phyloP scores from a whole-genome alignment of 208 protist genomes.

The Crithidia brevicula region DNA sequence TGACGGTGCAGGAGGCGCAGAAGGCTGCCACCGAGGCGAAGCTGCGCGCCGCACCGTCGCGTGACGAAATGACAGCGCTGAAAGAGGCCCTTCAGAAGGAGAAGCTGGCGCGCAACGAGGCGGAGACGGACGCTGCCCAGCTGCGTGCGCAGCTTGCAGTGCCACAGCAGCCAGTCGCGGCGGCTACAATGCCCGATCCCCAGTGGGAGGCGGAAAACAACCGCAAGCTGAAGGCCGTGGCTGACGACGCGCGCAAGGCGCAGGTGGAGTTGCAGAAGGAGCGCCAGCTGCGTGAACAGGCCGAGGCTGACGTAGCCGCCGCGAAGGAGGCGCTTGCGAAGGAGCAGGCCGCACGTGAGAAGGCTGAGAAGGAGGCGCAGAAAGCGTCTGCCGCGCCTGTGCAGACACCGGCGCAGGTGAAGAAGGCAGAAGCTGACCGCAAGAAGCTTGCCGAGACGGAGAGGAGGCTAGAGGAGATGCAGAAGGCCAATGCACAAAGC shows the following conservation, averaged over 20 bases:
- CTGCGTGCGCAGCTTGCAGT: slow-evolving; percentile 21
- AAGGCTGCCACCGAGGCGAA: slow-evolving; percentile 25
- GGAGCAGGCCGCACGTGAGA: slow-evolving; percentile 43
- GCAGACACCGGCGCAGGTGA: slow-evolving; percentile 6
- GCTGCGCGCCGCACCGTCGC: slow-evolving; percentile 2
- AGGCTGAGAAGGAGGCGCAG: slow-evolving; percentile 36
- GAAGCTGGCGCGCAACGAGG: slow-evolving; percentile 17
- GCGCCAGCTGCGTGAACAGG: slow-evolving; percentile 31
- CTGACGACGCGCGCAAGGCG: slow-evolving; percentile 32
- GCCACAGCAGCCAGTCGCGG: slow-evolving; percentile 9
- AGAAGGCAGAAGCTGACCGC: slow-evolving; percentile 14
- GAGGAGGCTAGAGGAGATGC: slow-evolving; percentile 29
- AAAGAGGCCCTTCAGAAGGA: slow-evolving; percentile 21
- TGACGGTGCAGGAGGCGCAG: slow-evolving; percentile 23
- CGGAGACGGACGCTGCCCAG: slow-evolving; percentile 15
- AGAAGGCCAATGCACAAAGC: slow-evolving; percentile 33
- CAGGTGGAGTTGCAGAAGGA: slow-evolving; percentile 39
- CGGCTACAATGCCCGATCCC: not conserved
- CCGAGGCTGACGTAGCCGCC: slow-evolving; percentile 20
- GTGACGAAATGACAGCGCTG: slow-evolving; percentile 16
- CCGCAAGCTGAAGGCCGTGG: slow-evolving; percentile 32
- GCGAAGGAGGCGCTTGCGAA: slow-evolving; percentile 19
- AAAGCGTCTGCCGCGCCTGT: slow-evolving; percentile 4
- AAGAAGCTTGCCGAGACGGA: slow-evolving; percentile 41
- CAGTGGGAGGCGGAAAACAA: slow-evolving; percentile 15